Evolutionary conservation across 2,329 filamentous ascomycete species (phyloP), one percentile per base, ranked within the genome.

Genomic region (Elsinoe batatas): DNA sequence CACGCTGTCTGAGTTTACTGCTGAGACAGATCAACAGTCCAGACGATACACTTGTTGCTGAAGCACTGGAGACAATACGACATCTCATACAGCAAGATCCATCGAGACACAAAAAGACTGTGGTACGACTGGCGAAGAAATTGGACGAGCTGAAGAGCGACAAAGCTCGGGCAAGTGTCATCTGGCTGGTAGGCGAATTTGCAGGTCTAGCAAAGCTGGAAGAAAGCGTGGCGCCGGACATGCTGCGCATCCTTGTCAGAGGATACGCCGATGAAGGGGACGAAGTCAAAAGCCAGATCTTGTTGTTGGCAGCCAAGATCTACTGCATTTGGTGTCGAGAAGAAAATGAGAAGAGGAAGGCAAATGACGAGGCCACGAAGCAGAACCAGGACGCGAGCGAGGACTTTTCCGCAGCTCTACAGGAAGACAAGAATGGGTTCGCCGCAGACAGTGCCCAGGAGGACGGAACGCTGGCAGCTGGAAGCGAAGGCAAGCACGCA

Each of bases 111-210:
- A 79, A 82, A 10, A 85, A 84, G 40, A 98, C 93, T 0, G 90
- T 97, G 1, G 82, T 97, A 33, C 81, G 89, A 46, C 74, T 98
- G 49, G 93, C 93, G 5, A 93, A 90, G 70, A 91, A 95, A 59
- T 80, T 98, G 1, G 93, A 96, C 65, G 87, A 85, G 3, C 88
- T 90, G 1, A 88, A 87, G 0, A 91, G 93, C 59, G 84, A 93
- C 1, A 85, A 90, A 58, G 93, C 93, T 3, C 80, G 93, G 61
- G 93, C 93, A 2, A 95, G 88, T 50, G 96, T 98, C 60, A 87
- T 98, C 63, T 98, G 93, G 93, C 81, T 98, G 0, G 91, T 97
- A 0, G 93, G 93, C 44, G 93, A 98, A 69, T 97, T 94, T 64
- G 83, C 91, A 0, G 88, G 89, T 0, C 71, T 86, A 2, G 82